Base-by-base conservation (phyloP, 139 green algal genomes). In the Gonium pectorale region DNA sequence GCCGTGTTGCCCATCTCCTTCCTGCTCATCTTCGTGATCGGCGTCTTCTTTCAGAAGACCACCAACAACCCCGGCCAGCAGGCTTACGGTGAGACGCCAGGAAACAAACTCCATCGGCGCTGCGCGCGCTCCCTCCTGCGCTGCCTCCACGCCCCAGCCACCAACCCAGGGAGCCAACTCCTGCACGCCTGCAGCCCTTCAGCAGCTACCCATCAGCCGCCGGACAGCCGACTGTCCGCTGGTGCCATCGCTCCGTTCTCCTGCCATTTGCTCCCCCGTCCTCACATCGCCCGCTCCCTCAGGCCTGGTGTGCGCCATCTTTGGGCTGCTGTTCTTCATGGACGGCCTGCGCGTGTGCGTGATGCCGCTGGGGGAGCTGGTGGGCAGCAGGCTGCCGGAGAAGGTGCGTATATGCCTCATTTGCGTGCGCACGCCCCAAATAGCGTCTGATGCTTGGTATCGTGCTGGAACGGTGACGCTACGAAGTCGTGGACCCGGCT, bases 331-430 rank as follows among this genome's bases (percentile, higher is more conserved):
- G n/a, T 43, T 77, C 31, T 85, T 85, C 35, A 71, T 85, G 62
- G 79, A 85, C 31, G 79, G 79, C 4, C 64, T 85, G 27, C 79
- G 79, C 26, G 64, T 85, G 63, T 54, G 31, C 44, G 49, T 85
- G 27, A 85, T 85, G 79, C 79, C 79, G 13, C 79, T 85, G 51
- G 79, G 64, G 2, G 79, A 85, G 44, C 49, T 85, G 49, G 79
- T 85, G 62, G 64, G 79, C 6, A 29, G 33, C 19, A 3, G 44
- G 4, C 62, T 77, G 68, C 68, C 68, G 5, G 13, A 60, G 17
- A 77, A 77, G 68, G 68, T 74, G n/a, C n/a, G n/a, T n/a, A n/a
- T n/a, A n/a, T n/a, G n/a, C n/a, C n/a, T n/a, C n/a, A n/a, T n/a
- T n/a, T n/a, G n/a, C n/a, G n/a, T n/a, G n/a, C n/a, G n/a, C n/a